Conservation (phyloP, 768 basidiomycete genomes). For the Serendipita indica region DNA sequence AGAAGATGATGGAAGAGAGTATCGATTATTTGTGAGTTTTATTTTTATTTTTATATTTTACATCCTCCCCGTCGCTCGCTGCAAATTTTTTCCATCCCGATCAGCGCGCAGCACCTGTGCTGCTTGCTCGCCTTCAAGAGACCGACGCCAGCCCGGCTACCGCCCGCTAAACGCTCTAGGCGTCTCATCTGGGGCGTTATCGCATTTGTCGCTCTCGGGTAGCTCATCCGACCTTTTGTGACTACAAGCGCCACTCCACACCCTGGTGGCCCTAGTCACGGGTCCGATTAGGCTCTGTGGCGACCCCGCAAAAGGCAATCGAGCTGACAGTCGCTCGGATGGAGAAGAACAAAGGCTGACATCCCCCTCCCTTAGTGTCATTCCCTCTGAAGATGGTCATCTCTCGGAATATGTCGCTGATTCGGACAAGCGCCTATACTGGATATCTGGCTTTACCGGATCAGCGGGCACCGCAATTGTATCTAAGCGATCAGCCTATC, state of each 20-base stretch:
- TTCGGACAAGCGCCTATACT: slow-evolving; percentile 64
- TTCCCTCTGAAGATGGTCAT: slow-evolving; percentile 73
- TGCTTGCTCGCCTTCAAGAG: background rate
- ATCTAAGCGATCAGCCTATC: slow-evolving; percentile 49
- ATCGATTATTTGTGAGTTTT: slow-evolving; percentile 61
- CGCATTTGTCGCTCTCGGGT: too few species aligned
- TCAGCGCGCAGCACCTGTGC: slow-evolving; percentile 9
- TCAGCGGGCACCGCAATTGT: slow-evolving; percentile 60
- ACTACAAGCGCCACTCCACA: background rate
- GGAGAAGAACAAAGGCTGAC: too few species aligned
- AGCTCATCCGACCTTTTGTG: too few species aligned
- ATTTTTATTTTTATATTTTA: background rate
- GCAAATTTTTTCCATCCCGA: too few species aligned
- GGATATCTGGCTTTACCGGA: slow-evolving; percentile 56
- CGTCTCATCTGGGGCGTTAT: too few species aligned
- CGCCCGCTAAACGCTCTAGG: background rate
- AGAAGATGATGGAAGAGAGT: slow-evolving; percentile 48
- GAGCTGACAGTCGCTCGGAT: too few species aligned
- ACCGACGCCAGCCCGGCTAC: background rate
- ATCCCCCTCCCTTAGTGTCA: slow-evolving; percentile 39
- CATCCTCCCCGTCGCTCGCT: background rate
- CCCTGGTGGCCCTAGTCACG: background rate
- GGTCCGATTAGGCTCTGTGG: background rate
- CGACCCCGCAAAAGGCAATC: background rate
- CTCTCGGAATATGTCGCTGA: slow-evolving; percentile 67